Evolutionary conservation across 2,329 filamentous ascomycete species (phyloP), one percentile per base, ranked within the genome.

Genomic region (Penicillium psychrosexuale): DNA sequence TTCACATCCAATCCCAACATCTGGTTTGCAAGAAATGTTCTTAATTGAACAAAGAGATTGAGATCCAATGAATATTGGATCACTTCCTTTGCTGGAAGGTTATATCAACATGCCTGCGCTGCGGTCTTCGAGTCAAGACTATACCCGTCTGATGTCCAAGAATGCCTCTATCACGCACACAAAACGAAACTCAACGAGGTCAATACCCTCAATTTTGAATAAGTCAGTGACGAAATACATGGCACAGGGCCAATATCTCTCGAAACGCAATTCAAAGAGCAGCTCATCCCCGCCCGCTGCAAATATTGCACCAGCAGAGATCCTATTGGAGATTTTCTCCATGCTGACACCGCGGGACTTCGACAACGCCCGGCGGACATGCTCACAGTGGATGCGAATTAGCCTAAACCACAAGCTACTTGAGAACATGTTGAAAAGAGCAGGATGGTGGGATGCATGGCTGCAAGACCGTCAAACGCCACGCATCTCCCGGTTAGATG

Each of bases 321-420:
- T 83, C 19, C 47, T 83, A 1, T 73, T 79, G 42, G 69, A 78
- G 7, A 75, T 83, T 5, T 80, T 77, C 55, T 60, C 57, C 6
- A 71, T 76, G 59, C 67, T 82, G 4, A 61, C 67, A 13, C 80
- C 80, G 0, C 68, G 70, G 24, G 77, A 81, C 61, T 88, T 86
- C 66, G 81, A 88, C 62, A 76, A 82, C 51, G 83, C 84, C 15
- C 78, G 85, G 17, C 80, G 82, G 58, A 80, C 80, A 17, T 88
- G 84, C 63, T 78, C 80, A 43, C 69, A 71, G 34, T 88, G 83
- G 85, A 83, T 86, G 73, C 69, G 78, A 36, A 78, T 78, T 22
- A 82, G 83, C 47, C 67, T 87, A n/a, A 73, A 84, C 47, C 69
- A 70, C 39, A 69, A 63, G 2, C 61, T 88, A 2, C 71, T 87